Conservation (phyloP, 768 basidiomycete species). For the Tylopilus plumbeoviolaceoides region DNA sequence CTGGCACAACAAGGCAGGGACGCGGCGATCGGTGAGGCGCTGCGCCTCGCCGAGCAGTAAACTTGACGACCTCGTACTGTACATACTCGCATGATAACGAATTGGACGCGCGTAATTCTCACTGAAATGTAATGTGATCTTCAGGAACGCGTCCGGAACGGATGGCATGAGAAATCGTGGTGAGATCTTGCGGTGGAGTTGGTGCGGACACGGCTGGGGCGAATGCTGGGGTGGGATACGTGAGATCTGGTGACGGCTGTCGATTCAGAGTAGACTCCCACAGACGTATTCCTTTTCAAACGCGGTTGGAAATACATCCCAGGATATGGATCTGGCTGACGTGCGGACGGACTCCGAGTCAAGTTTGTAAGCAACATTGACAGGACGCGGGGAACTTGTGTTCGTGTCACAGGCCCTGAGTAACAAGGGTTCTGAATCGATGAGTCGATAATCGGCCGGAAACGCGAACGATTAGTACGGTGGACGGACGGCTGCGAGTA, state of each 20-base stretch:
- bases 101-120: too few relatives aligned
- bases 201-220: not conserved
- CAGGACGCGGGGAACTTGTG: not conserved
- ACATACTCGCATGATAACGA: not conserved
- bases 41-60: not conserved
- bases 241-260: too few relatives aligned
- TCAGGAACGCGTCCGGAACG: not conserved
- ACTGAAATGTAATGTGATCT: not conserved
- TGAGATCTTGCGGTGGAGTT: not conserved
- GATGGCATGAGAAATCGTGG: not conserved
- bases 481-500: too few relatives aligned
- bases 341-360: not conserved
- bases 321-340: not conserved
- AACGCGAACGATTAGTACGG: too few relatives aligned
- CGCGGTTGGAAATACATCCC: not conserved
- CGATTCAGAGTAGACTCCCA: too few relatives aligned
- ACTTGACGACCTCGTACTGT: not conserved
- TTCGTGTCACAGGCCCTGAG: too few relatives aligned
- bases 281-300: not conserved
- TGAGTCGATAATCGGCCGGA: too few relatives aligned
- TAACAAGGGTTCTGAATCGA: not conserved
- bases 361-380: not conserved
- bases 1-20: constrained; percentile 3
- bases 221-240: too few relatives aligned
- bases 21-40: not conserved